Base-by-base conservation (phyloP, 495 filamentous ascomycete species). In the Arthonia radiata region DNA sequence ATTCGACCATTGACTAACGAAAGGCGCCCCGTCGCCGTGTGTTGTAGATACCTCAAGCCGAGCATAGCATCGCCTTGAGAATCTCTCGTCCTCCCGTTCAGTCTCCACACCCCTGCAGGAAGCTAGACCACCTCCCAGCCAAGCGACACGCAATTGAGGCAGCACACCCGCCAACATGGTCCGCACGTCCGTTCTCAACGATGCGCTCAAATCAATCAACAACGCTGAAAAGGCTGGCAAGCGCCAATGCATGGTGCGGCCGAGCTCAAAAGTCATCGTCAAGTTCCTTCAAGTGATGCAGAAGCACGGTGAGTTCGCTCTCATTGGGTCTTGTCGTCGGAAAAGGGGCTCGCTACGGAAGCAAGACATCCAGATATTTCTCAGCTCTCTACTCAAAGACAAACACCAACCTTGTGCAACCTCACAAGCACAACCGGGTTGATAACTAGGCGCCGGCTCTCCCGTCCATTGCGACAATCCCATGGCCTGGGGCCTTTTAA, bases 261-360 rank as follows among this genome's bases (percentile, higher is more conserved):
- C 86, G 45, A 72, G 64, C 53, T 93, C 83, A 45, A 97, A 97
- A 70, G 86, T 94, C 62, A 94, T 93, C 44, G 67, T 91, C 64
- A 94, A 93, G 69, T 94, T 93, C 67, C 60, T 97, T 41, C 65
- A 64, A 48, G 83, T 92, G 50, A 94, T 94, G 86, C 86, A 94
- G 61, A 73, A 71, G 57, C 89, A 97, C 57, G 89, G 86, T 94
- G 83, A 33, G 79, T 76, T 15, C 18, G 27, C 8, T 26, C 13
- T 18, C 10, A 32, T 9, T 29, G 2, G 19, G 19, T n/a, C n/a
- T n/a, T n/a, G n/a, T n/a, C n/a, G n/a, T n/a, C n/a, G n/a, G n/a
- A n/a, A n/a, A n/a, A n/a, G n/a, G n/a, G n/a, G n/a, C n/a, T n/a
- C n/a, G n/a, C n/a, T n/a, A n/a, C n/a, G n/a, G n/a, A n/a, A n/a